Conservation (phyloP, 23 red algal species). For the Gracilaria caudata region DNA sequence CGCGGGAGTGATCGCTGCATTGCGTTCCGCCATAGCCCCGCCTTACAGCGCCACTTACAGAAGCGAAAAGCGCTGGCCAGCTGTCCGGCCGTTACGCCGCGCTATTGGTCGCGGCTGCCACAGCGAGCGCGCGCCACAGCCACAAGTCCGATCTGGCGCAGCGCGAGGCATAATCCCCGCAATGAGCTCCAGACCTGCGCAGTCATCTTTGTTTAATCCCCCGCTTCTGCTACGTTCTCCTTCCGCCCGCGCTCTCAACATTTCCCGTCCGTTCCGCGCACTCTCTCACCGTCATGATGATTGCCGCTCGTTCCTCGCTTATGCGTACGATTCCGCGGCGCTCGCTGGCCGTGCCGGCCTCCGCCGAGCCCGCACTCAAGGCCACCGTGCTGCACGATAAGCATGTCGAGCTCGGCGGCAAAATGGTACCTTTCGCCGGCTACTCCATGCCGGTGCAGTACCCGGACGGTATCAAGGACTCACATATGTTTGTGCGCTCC, state of each 20-base stretch:
- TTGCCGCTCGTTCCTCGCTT: constrained; percentile 20
- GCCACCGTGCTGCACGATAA: constrained; percentile 88
- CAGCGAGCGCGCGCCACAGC: not conserved
- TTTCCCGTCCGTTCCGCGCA: not conserved
- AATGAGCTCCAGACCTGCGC: not conserved
- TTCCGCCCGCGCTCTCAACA: not conserved
- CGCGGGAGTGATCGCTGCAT: no score
- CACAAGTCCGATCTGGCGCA: constrained; percentile 37
- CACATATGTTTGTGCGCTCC: constrained; percentile 88
- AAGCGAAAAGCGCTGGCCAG: no score
- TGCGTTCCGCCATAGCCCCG: no score
- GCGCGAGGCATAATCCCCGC: constrained; percentile 28
- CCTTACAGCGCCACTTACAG: no score
- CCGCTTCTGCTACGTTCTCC: not conserved
- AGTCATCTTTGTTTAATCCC: constrained; percentile 30
- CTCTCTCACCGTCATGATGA: not conserved
- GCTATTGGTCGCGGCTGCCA: not conserved
- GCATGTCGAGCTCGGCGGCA: constrained; percentile 81
- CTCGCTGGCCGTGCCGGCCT: constrained; percentile 39
- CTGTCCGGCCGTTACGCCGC: not conserved
- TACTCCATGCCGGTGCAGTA: constrained; percentile 96
- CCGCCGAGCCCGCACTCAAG: constrained; percentile 81
- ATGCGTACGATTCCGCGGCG: not conserved
- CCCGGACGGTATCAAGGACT: constrained; percentile 94
- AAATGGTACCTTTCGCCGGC: constrained; percentile 96